Base-by-base conservation (phyloP, 495 filamentous ascomycete species). In the Lophiotrema nucula region DNA sequence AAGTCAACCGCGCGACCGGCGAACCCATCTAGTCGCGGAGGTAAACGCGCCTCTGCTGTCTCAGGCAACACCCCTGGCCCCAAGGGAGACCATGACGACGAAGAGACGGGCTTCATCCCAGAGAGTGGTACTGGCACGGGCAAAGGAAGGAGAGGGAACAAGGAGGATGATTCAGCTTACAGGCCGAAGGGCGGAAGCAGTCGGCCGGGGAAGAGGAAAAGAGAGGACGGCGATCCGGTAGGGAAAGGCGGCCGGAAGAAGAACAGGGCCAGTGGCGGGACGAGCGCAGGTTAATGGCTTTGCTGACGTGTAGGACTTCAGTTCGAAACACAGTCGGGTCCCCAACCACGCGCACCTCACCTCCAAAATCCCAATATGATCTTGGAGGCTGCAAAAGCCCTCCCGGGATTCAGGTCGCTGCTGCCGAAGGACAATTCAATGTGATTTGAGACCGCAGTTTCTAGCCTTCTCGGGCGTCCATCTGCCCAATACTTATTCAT, bases 171-270 rank as follows among this genome's bases (percentile, higher is more conserved):
- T 67, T 73, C 76, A 12, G 44, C 65, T 15, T 67, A 70, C 43
- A 38, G 70, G 42, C 67, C 69, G 1, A 72, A 70, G 53, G 70
- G 70, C 2, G 66, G 69, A 13, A 64, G 56, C 24, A 55, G 55
- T 21, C 77, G 86, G 46, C 74, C 81, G 0, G 76, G 74, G 21
- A 84, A 83, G 69, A 85, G 86, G 76, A 90, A 88, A 77, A 79
- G 80, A 60, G 79, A 80, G n/a, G 77, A 80, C 26, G 69, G 62
- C 4, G 72, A 68, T 67, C 74, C 45, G 65, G 39, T 41, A 50
- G 45, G 45, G 25, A 78, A 58, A 69, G 60, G 66, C 44, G 43
- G 56, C 18, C 35, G 69, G 64, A 51, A 64, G 57, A 68, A 67
- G 60, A 54, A 49, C 16, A 54, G 58, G 33, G 54, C 43, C 16